Conservation (phyloP, 371 early-diverging fungal species). For the Apophysomyces elegans region DNA sequence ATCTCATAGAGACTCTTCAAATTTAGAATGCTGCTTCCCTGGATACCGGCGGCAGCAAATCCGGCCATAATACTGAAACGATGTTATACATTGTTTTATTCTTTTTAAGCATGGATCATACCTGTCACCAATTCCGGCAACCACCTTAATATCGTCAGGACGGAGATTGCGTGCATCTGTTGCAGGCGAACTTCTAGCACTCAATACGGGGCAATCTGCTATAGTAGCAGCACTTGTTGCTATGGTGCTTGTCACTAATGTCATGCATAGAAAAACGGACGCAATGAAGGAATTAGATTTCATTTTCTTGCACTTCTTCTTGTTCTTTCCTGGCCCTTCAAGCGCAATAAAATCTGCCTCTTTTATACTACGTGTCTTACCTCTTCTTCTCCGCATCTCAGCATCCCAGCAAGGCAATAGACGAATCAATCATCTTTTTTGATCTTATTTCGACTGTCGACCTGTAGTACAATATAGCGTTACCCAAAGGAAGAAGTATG, state of each 20-base stretch:
- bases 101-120: neutral
- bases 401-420: too few species aligned
- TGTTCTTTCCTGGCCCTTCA: too few species aligned
- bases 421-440: too few species aligned
- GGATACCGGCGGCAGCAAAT: slow-evolving; percentile 19
- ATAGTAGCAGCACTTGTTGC: neutral
- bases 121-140: slow-evolving; percentile 23
- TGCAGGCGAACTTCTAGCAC: slow-evolving; percentile 13
- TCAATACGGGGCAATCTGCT: slow-evolving; percentile 16
- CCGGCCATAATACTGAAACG: slow-evolving; percentile 19
- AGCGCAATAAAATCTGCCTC: too few species aligned
- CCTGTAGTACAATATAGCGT: too few species aligned
- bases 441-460: too few species aligned
- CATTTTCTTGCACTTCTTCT: neutral
- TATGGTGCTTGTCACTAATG: neutral
- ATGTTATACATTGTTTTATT: neutral
- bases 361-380: too few species aligned
- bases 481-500: too few species aligned
- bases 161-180: slow-evolving; percentile 18
- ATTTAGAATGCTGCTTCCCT: slow-evolving; percentile 13
- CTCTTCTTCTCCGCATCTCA: too few species aligned
- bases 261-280: neutral
- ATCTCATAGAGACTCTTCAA: slow-evolving; percentile 15
- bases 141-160: slow-evolving; percentile 23
- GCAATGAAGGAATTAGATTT: neutral